Percentiles rank a stretch among this genome's conserved stretches.
Conservation (phyloP, 495 filamentous ascomycete genomes). For the Pseudoneurospora amorphoporcata region DNA sequence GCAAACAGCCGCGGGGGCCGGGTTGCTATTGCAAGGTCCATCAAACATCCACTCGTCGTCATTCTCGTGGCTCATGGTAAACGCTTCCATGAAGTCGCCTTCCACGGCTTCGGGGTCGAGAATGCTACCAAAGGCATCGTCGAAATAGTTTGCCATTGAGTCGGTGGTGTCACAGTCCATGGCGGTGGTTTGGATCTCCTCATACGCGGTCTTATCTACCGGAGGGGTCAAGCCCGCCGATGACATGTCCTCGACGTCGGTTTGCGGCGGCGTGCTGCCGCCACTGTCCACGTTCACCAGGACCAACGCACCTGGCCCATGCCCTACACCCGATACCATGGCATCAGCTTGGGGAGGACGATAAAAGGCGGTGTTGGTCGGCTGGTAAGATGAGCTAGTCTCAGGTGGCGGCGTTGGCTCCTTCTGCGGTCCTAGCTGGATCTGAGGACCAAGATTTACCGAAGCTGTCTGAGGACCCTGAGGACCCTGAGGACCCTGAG, state of each 20-base stretch:
- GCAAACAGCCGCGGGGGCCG: neutral
- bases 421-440: neutral
- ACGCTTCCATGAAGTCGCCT: neutral
- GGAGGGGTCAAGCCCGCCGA: neutral
- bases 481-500: neutral
- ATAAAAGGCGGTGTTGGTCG: neutral
- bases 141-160: neutral
- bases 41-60: constrained; percentile 2
- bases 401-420: neutral
- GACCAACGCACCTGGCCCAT: neutral
- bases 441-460: neutral
- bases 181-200: neutral
- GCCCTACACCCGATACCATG: neutral
- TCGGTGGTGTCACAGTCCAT: neutral
- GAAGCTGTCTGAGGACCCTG: neutral
- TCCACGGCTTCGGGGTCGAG: neutral
- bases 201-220: neutral
- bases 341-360: neutral
- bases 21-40: neutral
- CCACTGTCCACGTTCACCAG: neutral
- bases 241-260: neutral
- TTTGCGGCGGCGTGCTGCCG: neutral
- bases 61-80: neutral
- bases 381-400: neutral
- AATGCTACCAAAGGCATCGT: neutral